Evolutionary conservation across 1,284 basidiomycete genomes (phyloP).

Genomic region (Schizopora paradoxa): DNA sequence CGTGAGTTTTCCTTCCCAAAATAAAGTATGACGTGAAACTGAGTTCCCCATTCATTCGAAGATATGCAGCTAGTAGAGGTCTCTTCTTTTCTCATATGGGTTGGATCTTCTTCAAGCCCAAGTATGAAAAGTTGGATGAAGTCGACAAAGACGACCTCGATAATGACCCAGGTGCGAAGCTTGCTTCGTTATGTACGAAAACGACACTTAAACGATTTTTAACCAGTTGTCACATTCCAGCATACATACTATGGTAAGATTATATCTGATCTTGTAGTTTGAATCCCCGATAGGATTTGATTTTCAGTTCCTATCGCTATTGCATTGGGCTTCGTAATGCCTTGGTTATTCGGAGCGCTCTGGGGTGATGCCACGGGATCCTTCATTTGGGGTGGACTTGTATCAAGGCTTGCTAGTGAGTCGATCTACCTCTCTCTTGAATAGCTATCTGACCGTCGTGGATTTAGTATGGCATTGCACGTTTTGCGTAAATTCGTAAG

Average conservation of each 20-base stretch:
- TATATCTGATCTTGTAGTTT: constrained; percentile 1
- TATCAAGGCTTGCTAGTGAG: constrained; percentile 56
- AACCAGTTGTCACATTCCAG: constrained; percentile 70
- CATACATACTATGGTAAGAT: constrained; percentile 60
- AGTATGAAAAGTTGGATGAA: constrained; percentile 55
- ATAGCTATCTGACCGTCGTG: neutral
- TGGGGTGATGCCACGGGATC: constrained; percentile 62
- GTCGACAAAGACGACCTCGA: constrained; percentile 72
- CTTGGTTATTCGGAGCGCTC: constrained; percentile 43
- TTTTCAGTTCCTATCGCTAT: constrained; percentile 52
- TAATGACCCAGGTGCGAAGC: constrained; percentile 52
- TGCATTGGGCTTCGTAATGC: constrained; percentile 53
- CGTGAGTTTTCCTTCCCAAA: constrained; percentile 40
- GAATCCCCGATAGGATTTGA: neutral
- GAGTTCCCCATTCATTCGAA: constrained; percentile 22
- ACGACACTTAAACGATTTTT: constrained; percentile 2
- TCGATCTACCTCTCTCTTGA: constrained; percentile 14
- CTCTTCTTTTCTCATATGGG: constrained; percentile 76
- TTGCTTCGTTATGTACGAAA: neutral
- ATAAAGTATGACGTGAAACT: neutral
- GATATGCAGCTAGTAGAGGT: constrained; percentile 70
- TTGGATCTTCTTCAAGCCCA: constrained; percentile 79
- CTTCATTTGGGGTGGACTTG: constrained; percentile 65
- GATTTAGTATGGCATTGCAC: constrained; percentile 69
- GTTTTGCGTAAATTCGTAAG: constrained; percentile 74